Evolutionary conservation across 306 rosid species (phyloP), one percentile per base, ranked within the genome.

Genomic region (Canavalia ensiformis): DNA sequence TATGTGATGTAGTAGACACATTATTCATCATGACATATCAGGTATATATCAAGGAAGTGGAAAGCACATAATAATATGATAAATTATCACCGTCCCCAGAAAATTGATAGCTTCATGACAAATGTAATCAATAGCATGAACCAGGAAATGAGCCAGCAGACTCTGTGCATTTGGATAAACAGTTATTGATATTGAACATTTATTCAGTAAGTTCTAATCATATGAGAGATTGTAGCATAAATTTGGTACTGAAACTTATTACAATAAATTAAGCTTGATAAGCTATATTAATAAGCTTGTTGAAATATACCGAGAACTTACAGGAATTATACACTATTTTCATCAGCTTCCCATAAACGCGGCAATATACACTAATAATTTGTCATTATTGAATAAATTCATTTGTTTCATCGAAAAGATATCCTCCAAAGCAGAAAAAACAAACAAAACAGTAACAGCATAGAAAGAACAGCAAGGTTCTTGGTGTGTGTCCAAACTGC

Each of bases 81-180:
- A 2, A 2, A 51, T n/a, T 31, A 10, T 50, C 52, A 46, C 34
- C 30, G 12, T 30, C 50, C 30, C 12, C 66, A 29, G 58, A 47
- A 77, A 83, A 72, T 47, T 78, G 42, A 45, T 13, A 56, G 13
- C 58, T 68, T 68, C 77, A 74, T 39, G 39, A 75, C 70, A 63
- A 63, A 62, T 51, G 47, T 58, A 63, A 68, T 35, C 72, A 37
- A 28, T 39, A 30, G 12, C 33, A 62, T 49, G 44, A 44, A 50
- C 56, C 67, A 18, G 42, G 47, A 41, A 65, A 58, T 46, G 68
- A 68, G 42, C 47, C 52, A 68, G 55, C 30, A 2, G 42, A 79
- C 18, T 55, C 25, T 18, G 25, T 18, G 25, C 25, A 18, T 18
- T 18, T 18, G 25, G 25, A 18, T 18, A 18, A 18, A 18, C 25